Percentiles rank a stretch among this genome's conserved stretches.
Conservation (phyloP, 129 eudicot species). For the Gnaphalium uliginosum region DNA sequence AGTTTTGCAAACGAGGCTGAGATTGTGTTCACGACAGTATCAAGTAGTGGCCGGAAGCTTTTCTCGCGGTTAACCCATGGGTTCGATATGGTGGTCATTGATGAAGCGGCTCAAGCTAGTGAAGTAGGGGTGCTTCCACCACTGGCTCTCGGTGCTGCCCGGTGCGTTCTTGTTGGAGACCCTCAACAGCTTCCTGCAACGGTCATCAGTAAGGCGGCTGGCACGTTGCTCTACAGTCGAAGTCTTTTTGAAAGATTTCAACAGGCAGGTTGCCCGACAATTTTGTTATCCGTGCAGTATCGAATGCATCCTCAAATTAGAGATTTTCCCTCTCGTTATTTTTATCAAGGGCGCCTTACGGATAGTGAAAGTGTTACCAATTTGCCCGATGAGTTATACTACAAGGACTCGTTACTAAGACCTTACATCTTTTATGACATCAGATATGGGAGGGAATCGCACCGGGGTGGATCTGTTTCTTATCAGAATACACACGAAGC, state of each 20-base stretch:
- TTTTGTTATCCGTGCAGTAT: constrained; percentile 85
- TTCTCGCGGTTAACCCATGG: constrained; percentile 95
- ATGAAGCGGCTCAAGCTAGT: constrained; percentile 99
- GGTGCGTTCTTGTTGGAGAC: constrained; percentile 99
- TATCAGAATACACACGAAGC: constrained; percentile 91
- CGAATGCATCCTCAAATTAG: constrained; percentile 97
- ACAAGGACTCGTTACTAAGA: constrained; percentile 72
- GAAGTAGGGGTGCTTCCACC: constrained; percentile 96
- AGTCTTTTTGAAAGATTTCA: constrained; percentile 96
- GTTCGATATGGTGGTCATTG: constrained; percentile 98
- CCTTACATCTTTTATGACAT: constrained; percentile 86
- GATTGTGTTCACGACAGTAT: constrained; percentile 90
- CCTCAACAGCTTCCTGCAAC: constrained; percentile 99
- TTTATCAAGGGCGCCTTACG: constrained; percentile 88
- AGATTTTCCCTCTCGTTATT: constrained; percentile 87
- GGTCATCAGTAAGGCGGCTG: constrained; percentile 98
- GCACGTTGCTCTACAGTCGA: constrained; percentile 80
- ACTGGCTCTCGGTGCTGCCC: constrained; percentile 94
- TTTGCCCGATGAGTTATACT: constrained; percentile 73
- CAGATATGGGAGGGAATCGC: constrained; percentile 92
- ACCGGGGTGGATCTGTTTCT: constrained; percentile 89
- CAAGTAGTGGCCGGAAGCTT: constrained; percentile 89
- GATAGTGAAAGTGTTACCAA: constrained; percentile 86
- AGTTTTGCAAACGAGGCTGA: constrained; percentile 99
- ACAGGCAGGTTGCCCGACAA: constrained; percentile 98